Evolutionary conservation across 78 protist genomes (phyloP).

Genomic region (Abeoforma whisleri): DNA sequence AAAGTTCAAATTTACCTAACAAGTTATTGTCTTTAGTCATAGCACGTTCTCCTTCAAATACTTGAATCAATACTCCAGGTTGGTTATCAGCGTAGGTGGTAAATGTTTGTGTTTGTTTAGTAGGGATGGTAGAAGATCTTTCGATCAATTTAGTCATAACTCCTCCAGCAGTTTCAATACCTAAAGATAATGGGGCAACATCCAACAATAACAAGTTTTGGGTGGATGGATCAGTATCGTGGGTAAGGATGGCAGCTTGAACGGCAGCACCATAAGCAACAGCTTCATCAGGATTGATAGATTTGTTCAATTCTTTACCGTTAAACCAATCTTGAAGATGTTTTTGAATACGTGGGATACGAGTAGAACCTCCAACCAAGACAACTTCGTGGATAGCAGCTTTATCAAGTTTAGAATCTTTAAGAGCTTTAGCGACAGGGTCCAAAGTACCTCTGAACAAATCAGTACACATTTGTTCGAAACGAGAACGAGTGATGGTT

Average conservation of each 20-base stretch:
- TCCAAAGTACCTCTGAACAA: conserved; percentile 76
- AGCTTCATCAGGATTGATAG: conserved; percentile 97
- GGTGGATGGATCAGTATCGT: conserved; percentile 49
- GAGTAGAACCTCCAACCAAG: conserved; percentile 93
- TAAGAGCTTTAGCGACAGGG: conserved; percentile 79
- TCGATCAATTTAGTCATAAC: conserved; percentile 92
- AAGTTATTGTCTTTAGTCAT: conserved; percentile 82
- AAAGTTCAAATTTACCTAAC: conserved; percentile 84
- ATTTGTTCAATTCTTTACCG: conserved; percentile 82
- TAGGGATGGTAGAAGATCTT: conserved; percentile 96
- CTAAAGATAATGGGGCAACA: conserved; percentile 95
- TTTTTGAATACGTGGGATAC: conserved; percentile 89
- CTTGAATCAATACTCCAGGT: conserved; percentile 77
- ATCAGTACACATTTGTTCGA: conserved; percentile 88
- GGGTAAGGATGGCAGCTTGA: conserved; percentile 93
- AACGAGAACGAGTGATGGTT: conserved; percentile 84
- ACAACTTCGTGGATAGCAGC: conserved; percentile 75
- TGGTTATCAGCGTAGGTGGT: conserved; percentile 91
- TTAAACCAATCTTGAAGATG: conserved; percentile 83
- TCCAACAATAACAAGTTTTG: conserved; percentile 80
- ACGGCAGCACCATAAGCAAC: conserved; percentile 99
- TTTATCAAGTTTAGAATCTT: conserved; percentile 77
- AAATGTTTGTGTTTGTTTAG: conserved; percentile 88
- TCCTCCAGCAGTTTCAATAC: conserved; percentile 98
- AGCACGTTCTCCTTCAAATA: conserved; percentile 90